A percentile compares a stretch with the other conserved stretches of the same genome.
Evolutionary conservation across 2,329 filamentous ascomycete species (phyloP).

Genomic region (Plenodomus lindquistii): DNA sequence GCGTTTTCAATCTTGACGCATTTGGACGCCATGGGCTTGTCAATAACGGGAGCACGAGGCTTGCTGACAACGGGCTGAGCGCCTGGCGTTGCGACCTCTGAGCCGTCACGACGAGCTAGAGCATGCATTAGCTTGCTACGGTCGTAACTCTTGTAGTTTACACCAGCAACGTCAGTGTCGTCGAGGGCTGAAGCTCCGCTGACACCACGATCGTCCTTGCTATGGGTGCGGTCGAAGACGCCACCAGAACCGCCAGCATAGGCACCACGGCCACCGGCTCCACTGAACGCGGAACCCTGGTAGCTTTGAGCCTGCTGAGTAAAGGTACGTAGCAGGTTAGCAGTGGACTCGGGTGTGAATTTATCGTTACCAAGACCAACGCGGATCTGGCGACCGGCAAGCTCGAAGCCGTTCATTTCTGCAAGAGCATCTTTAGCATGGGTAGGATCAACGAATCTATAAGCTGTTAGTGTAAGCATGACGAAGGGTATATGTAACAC

Average conservation of each 20-base stretch:
- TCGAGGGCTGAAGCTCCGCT: conserved; percentile 92
- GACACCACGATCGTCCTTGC: conserved; percentile 83
- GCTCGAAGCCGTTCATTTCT: conserved; percentile 99
- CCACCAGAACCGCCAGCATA: conserved; percentile 72
- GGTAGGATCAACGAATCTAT: conserved; percentile 86
- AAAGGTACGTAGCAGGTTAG: conserved; percentile 89
- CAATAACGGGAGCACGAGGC: conserved; percentile 77
- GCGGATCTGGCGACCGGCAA: conserved; percentile 94
- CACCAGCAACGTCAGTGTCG: conserved; percentile 94
- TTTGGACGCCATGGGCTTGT: conserved; percentile 82
- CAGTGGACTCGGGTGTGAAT: conserved; percentile 96
- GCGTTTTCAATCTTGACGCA: conserved; percentile 95
- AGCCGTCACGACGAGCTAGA: conserved; percentile 78
- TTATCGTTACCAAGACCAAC: conserved; percentile 99
- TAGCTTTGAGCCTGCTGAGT: conserved; percentile 66
- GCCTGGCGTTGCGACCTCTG: conserved; percentile 62
- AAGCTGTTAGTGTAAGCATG: conserved; percentile 18
- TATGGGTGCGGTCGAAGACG: conserved; percentile 87
- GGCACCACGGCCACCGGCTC: conserved; percentile 82
- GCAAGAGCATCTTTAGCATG: conserved; percentile 93
- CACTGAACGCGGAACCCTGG: conserved; percentile 90
- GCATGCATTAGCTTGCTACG: conserved; percentile 98
- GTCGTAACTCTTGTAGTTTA: conserved; percentile 99
- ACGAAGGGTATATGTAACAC: conserved; percentile 45
- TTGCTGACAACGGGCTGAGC: conserved; percentile 59